A percentile compares a stretch with the other conserved stretches of the same genome.
phyloP scores from a whole-genome alignment of 768 basidiomycete genomes.

The Lentinula sp. region DNA sequence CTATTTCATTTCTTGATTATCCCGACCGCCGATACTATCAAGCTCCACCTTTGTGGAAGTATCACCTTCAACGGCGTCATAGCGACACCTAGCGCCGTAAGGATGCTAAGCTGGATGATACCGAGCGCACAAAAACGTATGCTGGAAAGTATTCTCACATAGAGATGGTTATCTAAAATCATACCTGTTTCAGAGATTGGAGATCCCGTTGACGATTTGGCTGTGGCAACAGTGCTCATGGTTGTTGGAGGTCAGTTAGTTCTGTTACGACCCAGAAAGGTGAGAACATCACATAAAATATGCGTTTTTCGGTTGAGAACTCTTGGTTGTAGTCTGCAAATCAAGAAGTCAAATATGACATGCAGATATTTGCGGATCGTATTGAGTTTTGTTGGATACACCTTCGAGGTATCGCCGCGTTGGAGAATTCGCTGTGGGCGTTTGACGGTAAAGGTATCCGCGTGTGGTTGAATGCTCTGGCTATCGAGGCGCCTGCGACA shows the following conservation, averaged over 20 bases:
- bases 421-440: conserved; percentile 98
- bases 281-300: conserved; percentile 17
- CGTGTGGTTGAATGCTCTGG: conserved; percentile 93
- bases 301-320: not conserved
- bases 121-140: conserved; percentile 88
- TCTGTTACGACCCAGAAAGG: conserved; percentile 84
- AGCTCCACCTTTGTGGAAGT: conserved; percentile 86
- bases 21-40: conserved; percentile 77
- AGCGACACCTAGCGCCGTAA: conserved; percentile 72
- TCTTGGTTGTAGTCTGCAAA: conserved; percentile 53
- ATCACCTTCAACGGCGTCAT: conserved; percentile 93
- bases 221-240: conserved; percentile 93
- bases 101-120: conserved; percentile 96
- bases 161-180: conserved; percentile 1
- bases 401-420: conserved; percentile 82
- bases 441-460: conserved; percentile 88
- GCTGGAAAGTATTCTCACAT: conserved; percentile 19
- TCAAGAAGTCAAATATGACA: conserved; percentile 93
- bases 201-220: conserved; percentile 87
- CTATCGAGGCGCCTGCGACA: conserved; percentile 61
- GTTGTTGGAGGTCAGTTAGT: conserved; percentile 91
- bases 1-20: conserved; percentile 89
- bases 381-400: conserved; percentile 99
- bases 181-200: conserved; percentile 63
- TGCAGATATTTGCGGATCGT: conserved; percentile 94